A percentile compares a stretch with the other conserved stretches of the same genome.
phyloP scores from a whole-genome alignment of 139 green algal species.

The Auxenochlorella protothecoides region DNA sequence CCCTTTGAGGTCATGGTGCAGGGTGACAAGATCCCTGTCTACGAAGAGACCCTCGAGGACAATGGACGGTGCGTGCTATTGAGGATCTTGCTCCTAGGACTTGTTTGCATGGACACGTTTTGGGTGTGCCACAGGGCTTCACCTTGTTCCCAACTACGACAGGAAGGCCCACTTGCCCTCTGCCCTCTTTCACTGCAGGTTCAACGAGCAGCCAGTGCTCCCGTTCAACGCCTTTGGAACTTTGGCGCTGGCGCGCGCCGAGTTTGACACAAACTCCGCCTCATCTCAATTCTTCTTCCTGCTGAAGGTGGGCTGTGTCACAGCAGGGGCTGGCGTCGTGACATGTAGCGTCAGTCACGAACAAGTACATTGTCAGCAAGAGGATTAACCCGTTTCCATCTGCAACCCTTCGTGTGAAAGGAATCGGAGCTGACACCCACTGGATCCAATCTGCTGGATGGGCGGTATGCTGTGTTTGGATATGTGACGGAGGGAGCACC shows the following conservation, averaged over 20 bases:
- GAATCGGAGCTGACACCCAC: constrained; percentile 96
- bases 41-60: constrained; percentile 93
- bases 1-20: constrained; percentile 86
- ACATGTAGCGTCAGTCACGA: no score
- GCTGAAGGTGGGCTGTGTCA: constrained; percentile 55
- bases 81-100: no score
- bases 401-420: not conserved
- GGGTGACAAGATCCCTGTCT: constrained; percentile 86
- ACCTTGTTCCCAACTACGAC: no score
- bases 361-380: no score
- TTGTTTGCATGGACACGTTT: no score
- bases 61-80: constrained; percentile 38
- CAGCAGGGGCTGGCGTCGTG: no score
- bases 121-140: no score
- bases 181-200: constrained; percentile 25
- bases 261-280: constrained; percentile 93
- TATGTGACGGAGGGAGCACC: constrained; percentile 71
- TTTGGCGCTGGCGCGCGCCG: constrained; percentile 79
- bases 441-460: constrained; percentile 93
- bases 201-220: constrained; percentile 78
- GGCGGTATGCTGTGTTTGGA: constrained; percentile 93
- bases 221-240: constrained; percentile 99
- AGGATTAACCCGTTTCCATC: no score
- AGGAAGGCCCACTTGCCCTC: constrained; percentile 1
- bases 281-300: constrained; percentile 91